These are phyloP conservation scores for Blepharisma japonicum DNA, from an alignment of 73 alveolate species.

Conservation along the genomic window DNA sequence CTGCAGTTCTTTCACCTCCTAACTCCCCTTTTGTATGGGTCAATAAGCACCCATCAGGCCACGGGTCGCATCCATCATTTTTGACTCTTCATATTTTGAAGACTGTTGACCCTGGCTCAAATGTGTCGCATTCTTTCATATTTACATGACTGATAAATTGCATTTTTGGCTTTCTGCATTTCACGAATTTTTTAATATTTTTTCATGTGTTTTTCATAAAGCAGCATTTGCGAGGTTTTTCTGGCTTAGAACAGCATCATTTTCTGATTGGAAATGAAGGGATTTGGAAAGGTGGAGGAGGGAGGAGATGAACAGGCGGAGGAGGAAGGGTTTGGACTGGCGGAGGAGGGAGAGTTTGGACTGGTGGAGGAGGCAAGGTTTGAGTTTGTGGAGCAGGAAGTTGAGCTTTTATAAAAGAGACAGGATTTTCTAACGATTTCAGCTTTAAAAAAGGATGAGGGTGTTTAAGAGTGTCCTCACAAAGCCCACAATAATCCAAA, in stretches of 20 bases:
- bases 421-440: neutral
- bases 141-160: slow-evolving; percentile 23
- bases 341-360: too few relatives aligned
- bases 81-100: slow-evolving; percentile 22
- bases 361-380: too few relatives aligned
- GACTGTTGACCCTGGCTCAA: slow-evolving; percentile 18
- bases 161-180: slow-evolving; percentile 21
- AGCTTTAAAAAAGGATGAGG: slow-evolving; percentile 37
- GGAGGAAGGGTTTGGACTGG: too few relatives aligned
- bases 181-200: neutral
- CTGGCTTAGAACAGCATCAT: too few relatives aligned
- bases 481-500: slow-evolving; percentile 82
- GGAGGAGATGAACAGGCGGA: too few relatives aligned
- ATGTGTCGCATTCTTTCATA: neutral
- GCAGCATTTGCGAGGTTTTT: too few relatives aligned
- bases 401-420: neutral
- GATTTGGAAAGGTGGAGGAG: too few relatives aligned
- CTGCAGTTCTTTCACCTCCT: neutral
- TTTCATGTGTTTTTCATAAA: neutral
- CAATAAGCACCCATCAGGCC: slow-evolving; percentile 24
- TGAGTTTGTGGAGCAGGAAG: too few relatives aligned
- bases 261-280: too few relatives aligned
- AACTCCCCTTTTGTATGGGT: slow-evolving; percentile 5
- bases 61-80: neutral
- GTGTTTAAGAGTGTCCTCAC: slow-evolving; percentile 65